These are phyloP conservation scores for Glycyrrhiza uralensis DNA, from an alignment of 306 rosid genomes.

Conservation along the genomic window DNA sequence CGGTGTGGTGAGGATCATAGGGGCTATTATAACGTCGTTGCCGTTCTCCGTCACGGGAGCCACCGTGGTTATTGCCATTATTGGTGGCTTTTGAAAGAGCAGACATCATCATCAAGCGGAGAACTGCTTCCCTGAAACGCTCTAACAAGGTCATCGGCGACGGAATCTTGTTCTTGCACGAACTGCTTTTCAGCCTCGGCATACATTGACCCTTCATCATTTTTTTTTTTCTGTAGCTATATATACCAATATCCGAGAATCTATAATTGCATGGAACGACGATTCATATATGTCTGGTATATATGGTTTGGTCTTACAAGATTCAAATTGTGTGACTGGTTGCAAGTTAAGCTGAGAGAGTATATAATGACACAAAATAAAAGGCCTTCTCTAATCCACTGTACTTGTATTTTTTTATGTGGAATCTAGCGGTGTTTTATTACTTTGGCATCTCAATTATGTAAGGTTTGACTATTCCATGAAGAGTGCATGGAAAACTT, in stretches of 20 bases:
- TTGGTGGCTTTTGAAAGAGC: constrained; percentile 59
- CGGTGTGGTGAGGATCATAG: constrained; percentile 55
- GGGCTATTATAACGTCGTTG: constrained; percentile 24
- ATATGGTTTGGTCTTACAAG: constrained; percentile 4
- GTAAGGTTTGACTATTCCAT: constrained; percentile 20
- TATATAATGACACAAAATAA: background rate
- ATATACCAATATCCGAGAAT: constrained; percentile 35
- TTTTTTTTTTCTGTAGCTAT: no score
- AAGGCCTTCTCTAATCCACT: background rate
- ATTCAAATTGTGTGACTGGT: no score
- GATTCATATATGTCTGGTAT: background rate
- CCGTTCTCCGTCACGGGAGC: constrained; percentile 18
- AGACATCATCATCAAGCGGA: constrained; percentile 78
- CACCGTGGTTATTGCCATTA: background rate
- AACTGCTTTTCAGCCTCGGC: constrained; percentile 47
- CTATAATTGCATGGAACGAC: constrained; percentile 14
- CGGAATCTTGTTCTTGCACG: constrained; percentile 39
- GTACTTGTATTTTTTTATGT: constrained; percentile 2
- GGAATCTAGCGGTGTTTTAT: constrained; percentile 25
- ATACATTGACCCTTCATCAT: constrained; percentile 62
- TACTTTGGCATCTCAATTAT: constrained; percentile 16
- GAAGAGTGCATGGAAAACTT: background rate
- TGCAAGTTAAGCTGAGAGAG: no score
- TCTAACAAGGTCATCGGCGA: constrained; percentile 66
- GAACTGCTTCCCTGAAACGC: constrained; percentile 80